These are phyloP conservation scores for Nicotiana attenuata DNA, from an alignment of 257 asterid genomes.

Conservation along the genomic window DNA sequence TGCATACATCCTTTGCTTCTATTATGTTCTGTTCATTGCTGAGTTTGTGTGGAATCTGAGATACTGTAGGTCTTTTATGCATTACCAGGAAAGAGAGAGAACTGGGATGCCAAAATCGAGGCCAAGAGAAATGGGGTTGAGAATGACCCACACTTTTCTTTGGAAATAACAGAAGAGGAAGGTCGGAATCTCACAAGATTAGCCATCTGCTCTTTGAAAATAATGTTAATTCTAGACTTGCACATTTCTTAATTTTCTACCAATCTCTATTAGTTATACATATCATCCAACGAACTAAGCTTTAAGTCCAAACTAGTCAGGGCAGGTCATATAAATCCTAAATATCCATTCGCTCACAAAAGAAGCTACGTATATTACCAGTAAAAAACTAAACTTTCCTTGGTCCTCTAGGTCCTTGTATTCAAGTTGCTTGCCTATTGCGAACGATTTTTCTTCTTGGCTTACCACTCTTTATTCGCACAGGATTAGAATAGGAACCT, in stretches of 20 bases:
- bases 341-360: background rate
- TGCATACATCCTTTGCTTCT: background rate
- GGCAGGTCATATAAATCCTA: background rate
- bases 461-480: background rate
- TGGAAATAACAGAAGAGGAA: constrained; percentile 36
- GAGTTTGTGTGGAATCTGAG: background rate
- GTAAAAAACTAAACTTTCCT: background rate
- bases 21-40: background rate
- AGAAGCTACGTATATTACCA: background rate
- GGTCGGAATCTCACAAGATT: constrained; percentile 49
- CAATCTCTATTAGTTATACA: background rate
- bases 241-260: background rate
- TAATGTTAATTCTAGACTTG: background rate
- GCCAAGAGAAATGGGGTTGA: constrained; percentile 61
- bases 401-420: background rate
- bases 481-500: background rate
- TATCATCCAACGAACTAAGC: background rate
- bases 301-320: background rate
- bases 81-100: constrained; percentile 2
- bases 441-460: background rate
- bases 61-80: background rate
- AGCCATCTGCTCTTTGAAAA: constrained; percentile 30
- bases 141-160: constrained; percentile 76
- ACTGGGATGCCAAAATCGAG: constrained; percentile 43
- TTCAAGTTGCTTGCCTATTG: background rate